phyloP scores from a whole-genome alignment of 805 yeast species.

The Hemisphaericaspora nanyangensis region DNA sequence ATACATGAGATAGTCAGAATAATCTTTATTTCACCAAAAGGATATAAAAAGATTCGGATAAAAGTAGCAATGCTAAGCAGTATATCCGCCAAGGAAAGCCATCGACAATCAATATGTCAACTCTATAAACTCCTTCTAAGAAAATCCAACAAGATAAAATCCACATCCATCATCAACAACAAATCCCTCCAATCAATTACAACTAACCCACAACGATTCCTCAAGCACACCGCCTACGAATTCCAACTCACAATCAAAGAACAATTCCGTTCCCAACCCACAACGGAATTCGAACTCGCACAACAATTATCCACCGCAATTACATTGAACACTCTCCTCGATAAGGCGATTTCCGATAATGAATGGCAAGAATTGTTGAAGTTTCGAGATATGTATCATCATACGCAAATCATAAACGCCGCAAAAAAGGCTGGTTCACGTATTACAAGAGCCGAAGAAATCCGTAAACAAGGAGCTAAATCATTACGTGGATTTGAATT shows the following conservation, averaged over 20 bases:
- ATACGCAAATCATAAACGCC: too few species aligned
- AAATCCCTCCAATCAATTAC: background rate
- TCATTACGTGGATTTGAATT: too few species aligned
- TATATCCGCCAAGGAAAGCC: background rate
- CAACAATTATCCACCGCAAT: background rate
- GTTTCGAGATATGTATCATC: too few species aligned
- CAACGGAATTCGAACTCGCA: background rate
- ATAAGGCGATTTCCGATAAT: background rate
- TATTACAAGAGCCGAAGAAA: too few species aligned
- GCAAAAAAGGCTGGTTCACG: background rate
- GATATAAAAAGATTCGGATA: too few species aligned
- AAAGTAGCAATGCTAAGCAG: background rate
- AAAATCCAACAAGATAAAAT: slow-evolving; percentile 1
- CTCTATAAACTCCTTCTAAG: slow-evolving; percentile 11
- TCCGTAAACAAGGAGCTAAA: too few species aligned
- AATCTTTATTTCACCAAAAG: too few species aligned
- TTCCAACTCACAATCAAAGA: background rate
- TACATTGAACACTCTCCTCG: background rate
- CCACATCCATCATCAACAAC: background rate
- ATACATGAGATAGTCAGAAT: too few species aligned
- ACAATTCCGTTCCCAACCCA: background rate
- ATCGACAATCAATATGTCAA: slow-evolving; percentile 5
- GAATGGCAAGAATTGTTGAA: background rate
- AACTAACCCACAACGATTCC: background rate
- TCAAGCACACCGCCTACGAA: slow-evolving; percentile 1